These are phyloP conservation scores for Kwoniella heveanensis DNA, from an alignment of 768 basidiomycete species.

Conservation along the genomic window DNA sequence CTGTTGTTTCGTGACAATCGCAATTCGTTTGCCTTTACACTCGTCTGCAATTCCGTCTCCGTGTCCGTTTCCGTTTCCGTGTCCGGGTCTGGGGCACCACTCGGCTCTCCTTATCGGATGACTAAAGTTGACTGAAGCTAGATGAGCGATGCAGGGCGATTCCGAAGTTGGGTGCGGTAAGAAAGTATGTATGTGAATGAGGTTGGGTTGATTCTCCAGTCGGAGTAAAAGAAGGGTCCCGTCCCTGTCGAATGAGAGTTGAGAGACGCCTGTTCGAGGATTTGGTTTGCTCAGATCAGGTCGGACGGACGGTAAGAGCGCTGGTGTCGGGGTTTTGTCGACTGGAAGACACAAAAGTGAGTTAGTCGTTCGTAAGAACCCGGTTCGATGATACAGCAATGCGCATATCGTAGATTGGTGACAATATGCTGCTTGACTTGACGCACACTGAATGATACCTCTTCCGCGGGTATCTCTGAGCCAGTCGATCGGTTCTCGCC, in stretches of 20 bases:
- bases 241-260: constrained; percentile 78
- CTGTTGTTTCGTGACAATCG: constrained; percentile 19
- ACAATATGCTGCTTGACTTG: neutral
- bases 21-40: constrained; percentile 47
- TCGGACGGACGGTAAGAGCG: constrained; percentile 56
- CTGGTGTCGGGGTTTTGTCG: constrained; percentile 27
- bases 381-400: too few relatives aligned
- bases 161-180: constrained; percentile 63
- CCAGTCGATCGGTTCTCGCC: constrained; percentile 87
- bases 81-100: constrained; percentile 77
- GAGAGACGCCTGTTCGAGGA: constrained; percentile 63
- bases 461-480: constrained; percentile 77
- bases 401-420: too few relatives aligned
- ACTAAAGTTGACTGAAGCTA: constrained; percentile 62
- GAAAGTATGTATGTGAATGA: constrained; percentile 72
- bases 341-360: constrained; percentile 25
- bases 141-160: constrained; percentile 30
- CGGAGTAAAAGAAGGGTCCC: constrained; percentile 74
- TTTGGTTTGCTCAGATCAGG: constrained; percentile 66
- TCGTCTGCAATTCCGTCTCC: too few relatives aligned
- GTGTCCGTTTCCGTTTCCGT: too few relatives aligned
- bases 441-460: constrained; percentile 81
- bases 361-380: too few relatives aligned
- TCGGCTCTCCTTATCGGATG: constrained; percentile 67
- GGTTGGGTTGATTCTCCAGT: constrained; percentile 58